Evolutionary conservation across 2,329 filamentous ascomycete genomes (phyloP).

Genomic region (Clathrospora elynae): DNA sequence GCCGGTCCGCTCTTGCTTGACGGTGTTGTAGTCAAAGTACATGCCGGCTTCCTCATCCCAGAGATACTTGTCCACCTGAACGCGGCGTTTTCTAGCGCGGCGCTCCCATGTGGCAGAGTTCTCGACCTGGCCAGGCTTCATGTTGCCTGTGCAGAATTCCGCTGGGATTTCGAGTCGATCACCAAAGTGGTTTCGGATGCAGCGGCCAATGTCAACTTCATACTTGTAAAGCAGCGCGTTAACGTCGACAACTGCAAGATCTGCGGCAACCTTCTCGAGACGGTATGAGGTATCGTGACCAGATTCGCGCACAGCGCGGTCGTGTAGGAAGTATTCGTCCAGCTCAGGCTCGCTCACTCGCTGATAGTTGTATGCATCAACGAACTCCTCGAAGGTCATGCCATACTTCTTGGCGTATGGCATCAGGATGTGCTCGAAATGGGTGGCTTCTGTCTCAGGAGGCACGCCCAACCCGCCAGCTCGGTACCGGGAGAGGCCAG

Average conservation of each 20-base stretch:
- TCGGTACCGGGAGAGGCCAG: constrained; percentile 82
- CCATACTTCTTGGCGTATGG: constrained; percentile 84
- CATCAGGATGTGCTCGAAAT: constrained; percentile 81
- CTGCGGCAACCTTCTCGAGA: constrained; percentile 77
- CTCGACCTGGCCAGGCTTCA: constrained; percentile 71
- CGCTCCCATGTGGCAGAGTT: constrained; percentile 90
- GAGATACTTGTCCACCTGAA: constrained; percentile 86
- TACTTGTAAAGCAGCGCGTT: constrained; percentile 98
- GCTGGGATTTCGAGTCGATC: constrained; percentile 81
- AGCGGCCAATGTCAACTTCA: constrained; percentile 87
- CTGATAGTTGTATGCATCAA: constrained; percentile 81
- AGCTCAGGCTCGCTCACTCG: constrained; percentile 79
- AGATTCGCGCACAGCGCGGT: constrained; percentile 92
- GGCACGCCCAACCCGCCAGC: constrained; percentile 84
- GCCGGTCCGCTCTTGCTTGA: constrained; percentile 74
- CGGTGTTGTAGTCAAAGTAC: constrained; percentile 97
- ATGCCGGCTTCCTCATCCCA: constrained; percentile 93
- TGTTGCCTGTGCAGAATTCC: constrained; percentile 74
- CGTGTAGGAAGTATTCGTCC: constrained; percentile 94
- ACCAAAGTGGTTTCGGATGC: constrained; percentile 81
- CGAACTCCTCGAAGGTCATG: constrained; percentile 83
- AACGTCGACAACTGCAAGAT: constrained; percentile 90
- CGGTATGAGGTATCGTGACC: constrained; percentile 97
- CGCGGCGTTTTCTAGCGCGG: constrained; percentile 80
- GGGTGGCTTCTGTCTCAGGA: constrained; percentile 85